Percentiles rank a stretch among this genome's conserved stretches.
phyloP scores from a whole-genome alignment of 257 asterid genomes.

The Gardenia jasminoides region DNA sequence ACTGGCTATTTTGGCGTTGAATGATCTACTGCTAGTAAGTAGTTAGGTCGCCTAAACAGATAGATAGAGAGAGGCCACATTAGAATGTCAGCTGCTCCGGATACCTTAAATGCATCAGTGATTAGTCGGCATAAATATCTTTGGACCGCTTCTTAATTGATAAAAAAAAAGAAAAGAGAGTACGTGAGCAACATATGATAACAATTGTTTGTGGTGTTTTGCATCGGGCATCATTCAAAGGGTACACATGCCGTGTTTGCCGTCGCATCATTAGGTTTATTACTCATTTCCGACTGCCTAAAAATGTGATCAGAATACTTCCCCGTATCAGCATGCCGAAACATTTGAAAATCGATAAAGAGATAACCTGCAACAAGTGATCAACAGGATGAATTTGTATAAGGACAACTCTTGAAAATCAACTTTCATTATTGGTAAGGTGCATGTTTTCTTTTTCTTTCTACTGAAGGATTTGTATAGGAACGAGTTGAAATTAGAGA shows the following conservation, averaged over 20 bases:
- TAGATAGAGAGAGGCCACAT: neutral
- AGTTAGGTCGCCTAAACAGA: neutral
- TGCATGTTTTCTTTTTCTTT: no score
- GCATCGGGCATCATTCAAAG: neutral
- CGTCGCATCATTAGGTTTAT: neutral
- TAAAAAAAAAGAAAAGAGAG: no score
- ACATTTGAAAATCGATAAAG: neutral
- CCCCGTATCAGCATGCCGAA: neutral
- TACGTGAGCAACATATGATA: neutral
- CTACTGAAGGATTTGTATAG: no score
- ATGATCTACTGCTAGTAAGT: neutral
- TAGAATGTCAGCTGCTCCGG: neutral
- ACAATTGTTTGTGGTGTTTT: neutral
- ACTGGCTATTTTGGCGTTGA: neutral
- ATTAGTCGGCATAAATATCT: neutral
- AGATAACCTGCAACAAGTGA: neutral
- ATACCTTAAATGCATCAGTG: neutral
- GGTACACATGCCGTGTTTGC: constrained; percentile 17
- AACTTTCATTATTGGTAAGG: no score
- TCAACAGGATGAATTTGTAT: neutral
- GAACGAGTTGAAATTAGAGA: no score
- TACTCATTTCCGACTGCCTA: neutral
- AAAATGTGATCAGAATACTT: neutral
- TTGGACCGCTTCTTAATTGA: no score
- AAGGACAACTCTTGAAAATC: no score